Evolutionary conservation across 441 rosid genomes (phyloP).

Genomic region (Theobroma grandiflorum): DNA sequence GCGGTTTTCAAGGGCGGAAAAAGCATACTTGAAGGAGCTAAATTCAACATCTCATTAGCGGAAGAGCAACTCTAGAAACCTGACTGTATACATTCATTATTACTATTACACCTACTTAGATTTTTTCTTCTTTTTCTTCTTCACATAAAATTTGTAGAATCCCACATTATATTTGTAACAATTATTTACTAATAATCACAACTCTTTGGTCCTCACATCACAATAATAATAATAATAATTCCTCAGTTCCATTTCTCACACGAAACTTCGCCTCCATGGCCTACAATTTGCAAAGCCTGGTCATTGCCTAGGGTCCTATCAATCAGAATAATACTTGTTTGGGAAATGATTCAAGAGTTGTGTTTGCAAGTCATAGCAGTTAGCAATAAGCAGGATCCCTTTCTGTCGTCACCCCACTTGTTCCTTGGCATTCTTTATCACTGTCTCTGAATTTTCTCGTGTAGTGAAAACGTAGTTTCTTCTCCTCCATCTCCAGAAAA

Average conservation of each 20-base stretch:
- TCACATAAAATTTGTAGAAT: conserved; percentile 27
- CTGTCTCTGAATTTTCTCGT: no score
- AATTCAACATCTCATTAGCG: conserved; percentile 50
- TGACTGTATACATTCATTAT: conserved; percentile 31
- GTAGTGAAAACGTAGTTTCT: no score
- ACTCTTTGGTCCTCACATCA: not conserved
- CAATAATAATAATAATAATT: not conserved
- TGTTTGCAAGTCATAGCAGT: no score
- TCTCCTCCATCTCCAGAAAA: not conserved
- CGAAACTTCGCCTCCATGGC: not conserved
- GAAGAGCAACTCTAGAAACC: conserved; percentile 17
- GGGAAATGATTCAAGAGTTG: no score
- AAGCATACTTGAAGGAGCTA: conserved; percentile 50
- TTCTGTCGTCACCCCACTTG: no score
- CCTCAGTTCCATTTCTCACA: not conserved
- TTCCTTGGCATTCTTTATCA: no score
- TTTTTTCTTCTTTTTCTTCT: not conserved
- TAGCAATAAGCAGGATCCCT: no score
- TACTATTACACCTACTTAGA: not conserved
- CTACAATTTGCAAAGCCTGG: not conserved
- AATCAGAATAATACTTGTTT: no score
- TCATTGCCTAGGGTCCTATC: not conserved
- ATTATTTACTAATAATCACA: conserved; percentile 4
- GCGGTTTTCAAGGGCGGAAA: conserved; percentile 76
- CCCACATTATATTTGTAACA: conserved; percentile 30